Conservation (phyloP, 371 early-diverging fungal genomes). For the Mucor circinelloides region DNA sequence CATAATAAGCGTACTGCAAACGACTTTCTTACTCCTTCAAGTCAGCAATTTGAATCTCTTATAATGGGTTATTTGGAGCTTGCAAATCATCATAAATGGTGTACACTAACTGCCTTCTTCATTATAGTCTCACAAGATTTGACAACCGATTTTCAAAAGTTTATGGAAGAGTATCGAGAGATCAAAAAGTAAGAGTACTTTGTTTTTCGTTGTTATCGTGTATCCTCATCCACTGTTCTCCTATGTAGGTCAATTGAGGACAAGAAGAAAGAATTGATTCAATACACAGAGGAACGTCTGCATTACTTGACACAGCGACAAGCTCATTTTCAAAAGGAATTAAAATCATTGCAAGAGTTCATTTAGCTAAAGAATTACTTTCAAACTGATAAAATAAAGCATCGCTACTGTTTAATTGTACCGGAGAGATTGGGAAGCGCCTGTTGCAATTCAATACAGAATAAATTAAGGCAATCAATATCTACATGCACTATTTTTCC, state of each 20-base stretch:
- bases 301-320: slow-evolving; percentile 4
- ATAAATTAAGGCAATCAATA: background rate
- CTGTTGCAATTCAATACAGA: no score
- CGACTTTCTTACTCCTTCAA: background rate
- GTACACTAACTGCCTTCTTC: background rate
- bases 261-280: background rate
- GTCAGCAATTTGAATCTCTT: slow-evolving; percentile 2
- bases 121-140: slow-evolving; percentile 1
- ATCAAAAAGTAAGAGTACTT: slow-evolving; percentile 3
- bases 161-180: slow-evolving; percentile 9
- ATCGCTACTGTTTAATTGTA: background rate
- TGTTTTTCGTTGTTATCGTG: background rate
- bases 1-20: background rate
- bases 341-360: background rate
- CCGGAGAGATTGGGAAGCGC: no score
- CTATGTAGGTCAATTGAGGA: slow-evolving; percentile 9
- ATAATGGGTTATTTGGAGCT: background rate
- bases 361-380: background rate
- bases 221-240: background rate
- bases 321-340: slow-evolving; percentile 2
- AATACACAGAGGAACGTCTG: slow-evolving; percentile 6
- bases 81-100: background rate
- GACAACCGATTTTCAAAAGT: slow-evolving; percentile 4
- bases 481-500: background rate
- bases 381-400: background rate